Evolutionary conservation across 140 eudicot genomes (phyloP).

Genomic region (Cichorium intybus): DNA sequence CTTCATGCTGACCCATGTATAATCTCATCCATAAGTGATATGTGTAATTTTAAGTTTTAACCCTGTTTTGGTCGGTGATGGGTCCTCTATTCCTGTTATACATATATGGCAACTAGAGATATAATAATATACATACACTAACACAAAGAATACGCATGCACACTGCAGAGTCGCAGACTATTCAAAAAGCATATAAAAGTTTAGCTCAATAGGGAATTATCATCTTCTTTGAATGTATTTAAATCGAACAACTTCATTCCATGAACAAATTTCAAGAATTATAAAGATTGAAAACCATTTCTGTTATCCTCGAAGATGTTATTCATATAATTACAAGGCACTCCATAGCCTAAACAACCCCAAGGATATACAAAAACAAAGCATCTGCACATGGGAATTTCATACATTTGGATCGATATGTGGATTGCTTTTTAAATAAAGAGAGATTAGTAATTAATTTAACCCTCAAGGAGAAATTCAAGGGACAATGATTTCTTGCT

Average conservation of each 20-base stretch:
- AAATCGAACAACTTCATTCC: background rate
- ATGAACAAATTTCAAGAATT: conserved; percentile 2
- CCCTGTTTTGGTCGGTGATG: too few species aligned
- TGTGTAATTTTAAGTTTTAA: too few species aligned
- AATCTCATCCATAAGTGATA: too few species aligned
- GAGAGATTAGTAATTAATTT: conserved; percentile 15
- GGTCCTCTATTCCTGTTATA: too few species aligned
- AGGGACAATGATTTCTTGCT: conserved; percentile 73
- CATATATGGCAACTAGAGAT: too few species aligned
- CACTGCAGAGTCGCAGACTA: too few species aligned
- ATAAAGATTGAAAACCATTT: conserved; percentile 20
- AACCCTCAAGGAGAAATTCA: conserved; percentile 64
- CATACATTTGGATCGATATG: conserved; percentile 8
- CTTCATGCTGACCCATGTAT: too few species aligned
- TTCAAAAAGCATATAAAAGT: too few species aligned
- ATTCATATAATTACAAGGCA: conserved; percentile 1
- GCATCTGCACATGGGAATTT: conserved; percentile 22
- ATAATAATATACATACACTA: too few species aligned
- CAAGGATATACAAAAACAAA: conserved; percentile 21
- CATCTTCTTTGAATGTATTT: too few species aligned
- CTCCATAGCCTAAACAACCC: conserved; percentile 18
- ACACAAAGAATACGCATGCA: too few species aligned
- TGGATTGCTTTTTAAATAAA: conserved; percentile 28
- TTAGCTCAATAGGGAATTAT: too few species aligned
- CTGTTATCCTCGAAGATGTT: conserved; percentile 3